Evolutionary conservation across 2,329 filamentous ascomycete species (phyloP), one percentile per base, ranked within the genome.

Genomic region (Sphaerostilbella broomeana): DNA sequence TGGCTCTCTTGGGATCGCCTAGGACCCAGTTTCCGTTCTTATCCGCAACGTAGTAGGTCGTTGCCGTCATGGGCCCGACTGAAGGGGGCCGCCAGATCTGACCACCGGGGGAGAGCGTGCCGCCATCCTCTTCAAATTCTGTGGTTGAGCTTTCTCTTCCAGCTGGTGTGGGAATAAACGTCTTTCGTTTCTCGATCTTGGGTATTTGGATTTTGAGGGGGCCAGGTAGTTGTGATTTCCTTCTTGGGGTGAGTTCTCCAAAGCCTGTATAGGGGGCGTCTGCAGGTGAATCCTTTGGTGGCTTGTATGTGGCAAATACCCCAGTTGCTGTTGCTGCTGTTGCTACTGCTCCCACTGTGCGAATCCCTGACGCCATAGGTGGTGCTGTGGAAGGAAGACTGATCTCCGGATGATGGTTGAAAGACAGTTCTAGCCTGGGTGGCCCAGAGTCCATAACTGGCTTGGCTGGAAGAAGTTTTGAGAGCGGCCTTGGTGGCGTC

Each of bases 11-110:
- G 5, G 59, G 47, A 43, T 66, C 67, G 24, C 63, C 63, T 6
- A 74, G 59, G 12, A 72, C 62, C 73, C 73, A 76, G 50, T 76
- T 75, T 1, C 72, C 69, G 47, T 63, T 62, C 51, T 63, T 68
- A 50, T 77, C 72, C 22, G 71, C 65, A 32, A 74, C 63, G 47
- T 73, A 76, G 30, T 66, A 64, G 1, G 67, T 64, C 3, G 64
- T 62, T 1, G 67, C 66, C 2, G 69, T 68, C 27, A 61, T 57
- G 2, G 70, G 66, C 15, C 64, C 67, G 2, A 60, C 59, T 3
- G 66, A 63, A 0, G 71, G 70, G 5, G 69, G 70, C 10, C 68
- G 60, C 72, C 72, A 76, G 31, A 74, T 65, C 40, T 68, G 64
- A n/a, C 47, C 64, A 50, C 35, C 62, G 17, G 52, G 54, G 4